Conservation (phyloP, 495 filamentous ascomycete species). For the Parathielavia hyrcaniae region DNA sequence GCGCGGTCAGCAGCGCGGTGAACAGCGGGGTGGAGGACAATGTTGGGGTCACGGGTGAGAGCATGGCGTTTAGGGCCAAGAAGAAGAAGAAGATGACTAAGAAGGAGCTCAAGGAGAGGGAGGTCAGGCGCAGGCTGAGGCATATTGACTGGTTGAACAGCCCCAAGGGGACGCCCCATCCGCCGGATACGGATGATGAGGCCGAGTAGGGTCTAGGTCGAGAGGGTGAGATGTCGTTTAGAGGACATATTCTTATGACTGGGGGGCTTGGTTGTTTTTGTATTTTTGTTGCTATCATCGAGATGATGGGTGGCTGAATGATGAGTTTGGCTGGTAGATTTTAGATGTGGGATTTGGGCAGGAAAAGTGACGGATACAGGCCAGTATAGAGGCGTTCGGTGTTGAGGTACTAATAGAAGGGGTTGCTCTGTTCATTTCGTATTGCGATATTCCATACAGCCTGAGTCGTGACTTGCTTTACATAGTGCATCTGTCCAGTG, state of each 20-base stretch:
- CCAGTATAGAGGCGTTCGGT: slow-evolving; percentile 2
- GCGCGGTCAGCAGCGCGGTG: slow-evolving; percentile 53
- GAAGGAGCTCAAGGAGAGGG: slow-evolving; percentile 88
- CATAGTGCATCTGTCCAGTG: too few relatives aligned
- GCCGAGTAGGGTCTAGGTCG: slow-evolving; percentile 38
- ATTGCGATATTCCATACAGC: too few relatives aligned
- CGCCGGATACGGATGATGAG: slow-evolving; percentile 74
- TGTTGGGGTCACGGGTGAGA: slow-evolving; percentile 37
- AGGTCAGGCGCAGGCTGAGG: slow-evolving; percentile 77
- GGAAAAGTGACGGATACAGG: slow-evolving; percentile 6
- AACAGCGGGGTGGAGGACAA: slow-evolving; percentile 81
- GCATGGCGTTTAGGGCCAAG: slow-evolving; percentile 77
- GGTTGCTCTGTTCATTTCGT: background rate
- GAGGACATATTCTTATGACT: background rate
- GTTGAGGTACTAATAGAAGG: background rate
- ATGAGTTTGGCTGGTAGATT: background rate
- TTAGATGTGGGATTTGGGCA: background rate
- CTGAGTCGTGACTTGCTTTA: too few relatives aligned
- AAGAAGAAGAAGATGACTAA: slow-evolving; percentile 99
- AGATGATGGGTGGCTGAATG: background rate
- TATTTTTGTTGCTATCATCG: background rate
- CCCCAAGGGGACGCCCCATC: slow-evolving; percentile 72
- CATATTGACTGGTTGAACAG: slow-evolving; percentile 91
- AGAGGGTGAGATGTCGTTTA: background rate
- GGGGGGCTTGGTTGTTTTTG: background rate